Percentiles rank a stretch among this genome's conserved stretches.
phyloP scores from a whole-genome alignment of 805 yeast genomes.

The Zygosaccharomyces rouxii region DNA sequence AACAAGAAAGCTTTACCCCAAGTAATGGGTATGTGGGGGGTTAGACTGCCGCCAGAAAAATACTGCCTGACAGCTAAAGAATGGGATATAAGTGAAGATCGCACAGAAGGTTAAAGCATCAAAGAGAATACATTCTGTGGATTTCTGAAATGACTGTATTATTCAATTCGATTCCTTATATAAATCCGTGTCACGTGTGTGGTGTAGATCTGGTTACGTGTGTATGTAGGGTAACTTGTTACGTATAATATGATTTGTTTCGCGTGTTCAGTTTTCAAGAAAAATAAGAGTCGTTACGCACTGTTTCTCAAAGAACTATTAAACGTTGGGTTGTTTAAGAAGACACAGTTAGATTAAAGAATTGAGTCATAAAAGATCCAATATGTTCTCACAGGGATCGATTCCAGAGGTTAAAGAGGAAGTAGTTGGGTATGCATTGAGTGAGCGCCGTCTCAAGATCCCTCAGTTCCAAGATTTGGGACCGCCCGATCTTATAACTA shows the following conservation, averaged over 20 bases:
- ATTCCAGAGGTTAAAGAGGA: conserved; percentile 64
- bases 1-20: conserved; percentile 88
- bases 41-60: conserved; percentile 95
- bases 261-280: neutral
- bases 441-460: conserved; percentile 59
- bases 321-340: neutral
- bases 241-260: neutral
- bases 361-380: neutral
- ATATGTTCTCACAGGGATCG: conserved; percentile 49
- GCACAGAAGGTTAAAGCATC: neutral
- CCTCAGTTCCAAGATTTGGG: conserved; percentile 63
- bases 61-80: conserved; percentile 74
- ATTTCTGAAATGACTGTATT: too few relatives aligned
- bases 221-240: neutral
- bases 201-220: neutral
- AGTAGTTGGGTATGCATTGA: conserved; percentile 52
- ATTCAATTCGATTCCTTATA: too few relatives aligned
- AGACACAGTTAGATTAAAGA: neutral
- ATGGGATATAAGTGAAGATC: conserved; percentile 21
- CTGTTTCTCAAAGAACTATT: neutral
- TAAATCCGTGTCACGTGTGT: neutral
- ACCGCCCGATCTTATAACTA: conserved; percentile 57
- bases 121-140: too few relatives aligned
- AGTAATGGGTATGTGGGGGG: conserved; percentile 85
- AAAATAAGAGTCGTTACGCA: neutral